A percentile compares a stretch with the other conserved stretches of the same genome.
Conservation (phyloP, 768 basidiomycete species). For the Russula dissimulans region DNA sequence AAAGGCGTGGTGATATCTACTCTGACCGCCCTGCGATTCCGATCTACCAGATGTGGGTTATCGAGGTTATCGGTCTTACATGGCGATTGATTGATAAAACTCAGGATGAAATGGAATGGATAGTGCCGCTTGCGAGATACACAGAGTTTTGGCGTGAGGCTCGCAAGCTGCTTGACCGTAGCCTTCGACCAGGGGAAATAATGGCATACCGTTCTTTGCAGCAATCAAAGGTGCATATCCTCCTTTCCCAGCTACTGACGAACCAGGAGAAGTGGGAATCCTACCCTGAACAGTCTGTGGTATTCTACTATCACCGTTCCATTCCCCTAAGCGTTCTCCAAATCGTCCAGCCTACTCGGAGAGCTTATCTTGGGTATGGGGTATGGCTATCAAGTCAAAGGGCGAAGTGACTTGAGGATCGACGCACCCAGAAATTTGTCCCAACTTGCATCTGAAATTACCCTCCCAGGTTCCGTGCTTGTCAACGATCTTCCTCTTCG, state of each 20-base stretch:
- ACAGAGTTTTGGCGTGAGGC: background rate
- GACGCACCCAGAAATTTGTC: background rate
- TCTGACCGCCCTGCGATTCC: conserved; percentile 1
- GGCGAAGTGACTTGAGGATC: background rate
- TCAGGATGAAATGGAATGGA: conserved; percentile 1
- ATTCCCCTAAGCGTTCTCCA: background rate
- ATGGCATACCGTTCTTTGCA: background rate
- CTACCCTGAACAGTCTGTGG: background rate
- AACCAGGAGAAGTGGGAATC: background rate
- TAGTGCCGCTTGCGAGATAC: background rate
- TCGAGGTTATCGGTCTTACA: background rate
- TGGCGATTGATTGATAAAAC: background rate
- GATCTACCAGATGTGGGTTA: background rate
- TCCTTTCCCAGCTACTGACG: background rate
- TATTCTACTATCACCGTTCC: background rate
- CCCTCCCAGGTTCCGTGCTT: background rate
- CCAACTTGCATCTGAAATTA: background rate
- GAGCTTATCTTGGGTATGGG: background rate
- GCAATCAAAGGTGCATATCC: background rate
- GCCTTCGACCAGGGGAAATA: background rate
- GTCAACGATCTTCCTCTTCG: conserved; percentile 2
- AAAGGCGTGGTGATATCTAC: conserved; percentile 38
- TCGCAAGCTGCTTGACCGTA: conserved; percentile 5
- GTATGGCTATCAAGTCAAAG: conserved; percentile 5
- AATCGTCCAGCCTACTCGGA: background rate